A percentile compares a stretch with the other conserved stretches of the same genome.
These are phyloP conservation scores for Chaetoscypha palmicola DNA, from an alignment of 2,329 filamentous ascomycete species.

Conservation along the genomic window DNA sequence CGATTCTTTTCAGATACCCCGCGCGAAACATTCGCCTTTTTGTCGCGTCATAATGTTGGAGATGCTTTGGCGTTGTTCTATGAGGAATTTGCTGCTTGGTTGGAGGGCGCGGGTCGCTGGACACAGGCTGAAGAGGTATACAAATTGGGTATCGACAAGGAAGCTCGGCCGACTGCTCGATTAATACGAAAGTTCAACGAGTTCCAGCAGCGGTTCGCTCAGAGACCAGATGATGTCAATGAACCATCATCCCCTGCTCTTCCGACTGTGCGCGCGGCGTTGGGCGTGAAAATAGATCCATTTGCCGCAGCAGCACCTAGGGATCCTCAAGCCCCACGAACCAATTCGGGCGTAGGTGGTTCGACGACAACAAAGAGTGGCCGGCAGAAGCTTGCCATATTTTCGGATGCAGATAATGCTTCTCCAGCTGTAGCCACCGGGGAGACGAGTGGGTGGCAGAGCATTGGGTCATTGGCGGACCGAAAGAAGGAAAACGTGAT, in stretches of 20 bases:
- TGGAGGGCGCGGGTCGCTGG: constrained; percentile 79
- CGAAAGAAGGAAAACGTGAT: constrained; percentile 90
- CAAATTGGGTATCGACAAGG: constrained; percentile 78
- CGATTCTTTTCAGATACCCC: constrained; percentile 88
- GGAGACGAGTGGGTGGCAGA: constrained; percentile 77
- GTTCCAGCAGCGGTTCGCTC: constrained; percentile 74
- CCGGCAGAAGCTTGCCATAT: constrained; percentile 82
- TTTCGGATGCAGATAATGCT: constrained; percentile 66
- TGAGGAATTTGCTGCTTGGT: constrained; percentile 91
- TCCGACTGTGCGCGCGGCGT: constrained; percentile 71
- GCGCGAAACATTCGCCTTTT: constrained; percentile 84
- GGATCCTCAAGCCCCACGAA: constrained; percentile 60
- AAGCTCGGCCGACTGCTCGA: constrained; percentile 74
- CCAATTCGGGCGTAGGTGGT: constrained; percentile 40
- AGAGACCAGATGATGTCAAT: constrained; percentile 50
- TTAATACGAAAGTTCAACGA: constrained; percentile 85
- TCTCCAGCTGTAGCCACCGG: constrained; percentile 48
- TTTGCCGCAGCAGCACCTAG: constrained; percentile 52
- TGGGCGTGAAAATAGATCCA: constrained; percentile 80
- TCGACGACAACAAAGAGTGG: constrained; percentile 52
- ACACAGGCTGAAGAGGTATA: constrained; percentile 92
- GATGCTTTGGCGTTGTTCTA: constrained; percentile 87
- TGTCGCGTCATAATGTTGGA: constrained; percentile 82
- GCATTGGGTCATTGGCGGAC: constrained; percentile 76
- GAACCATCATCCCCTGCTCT: constrained; percentile 83